Base-by-base conservation (phyloP, 441 rosid species). In the Geranium incanum region DNA sequence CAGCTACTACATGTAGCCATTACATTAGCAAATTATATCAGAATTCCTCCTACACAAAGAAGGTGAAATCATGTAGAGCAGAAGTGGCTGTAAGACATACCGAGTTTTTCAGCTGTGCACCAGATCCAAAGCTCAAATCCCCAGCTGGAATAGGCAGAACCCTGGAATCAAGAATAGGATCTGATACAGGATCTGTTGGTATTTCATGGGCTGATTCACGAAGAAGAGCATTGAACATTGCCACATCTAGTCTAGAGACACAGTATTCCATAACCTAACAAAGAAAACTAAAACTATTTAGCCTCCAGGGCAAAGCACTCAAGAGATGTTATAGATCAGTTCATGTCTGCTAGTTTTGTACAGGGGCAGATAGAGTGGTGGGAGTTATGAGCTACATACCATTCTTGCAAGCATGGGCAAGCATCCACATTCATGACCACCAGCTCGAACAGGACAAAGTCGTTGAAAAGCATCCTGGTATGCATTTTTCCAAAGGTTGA, bases 171-270 rank as follows among this genome's bases (percentile, higher is more conserved):
- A 88, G 86, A 71, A 92, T 90, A 76, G 99, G 99, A 69, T 95
- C 99, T 74, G 97, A 95, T 6, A 95, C 90, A 66, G 99, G 99
- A 83, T 95, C 98, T 33, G 97, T 90, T 66, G 99, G 97, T 67
- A 90, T 88, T 68, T 89, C 97, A 68, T 95, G 93, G 74, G 71
- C 84, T 71, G 97, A 89, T 75, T 90, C 97, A 70, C 97, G 96
- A 73, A 92, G 96, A 76, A 95, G 86, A 67, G 99, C 99, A 84
- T 92, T 95, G 85, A 95, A 92, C 93, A 92, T 92, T 60, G 96
- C 98, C 68, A 92, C 96, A 83, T 95, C 99, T 82, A 95, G 77
- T 73, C 98, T 83, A 71, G 93, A 88, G 80, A 95, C 95, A 1
- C 96, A 90, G 70, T 95, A 95, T 85, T 92, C 93, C 99, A 92